A percentile compares a stretch with the other conserved stretches of the same genome.
Evolutionary conservation across 192 early-diverging fungal species (phyloP).

Genomic region (Coemansia sp.): DNA sequence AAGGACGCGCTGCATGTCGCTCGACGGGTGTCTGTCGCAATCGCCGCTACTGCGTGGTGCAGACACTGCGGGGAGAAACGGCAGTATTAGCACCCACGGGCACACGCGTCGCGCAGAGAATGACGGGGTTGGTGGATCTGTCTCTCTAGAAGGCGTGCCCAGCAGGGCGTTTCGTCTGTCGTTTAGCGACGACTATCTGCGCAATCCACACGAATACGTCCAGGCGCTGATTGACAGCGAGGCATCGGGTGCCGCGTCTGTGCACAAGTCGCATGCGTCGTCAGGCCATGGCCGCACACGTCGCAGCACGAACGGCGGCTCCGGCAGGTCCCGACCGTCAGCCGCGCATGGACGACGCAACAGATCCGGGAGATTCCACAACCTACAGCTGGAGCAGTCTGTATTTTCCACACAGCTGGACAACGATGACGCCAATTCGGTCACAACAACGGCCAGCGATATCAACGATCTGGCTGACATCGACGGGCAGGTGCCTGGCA

Average conservation of each 20-base stretch:
- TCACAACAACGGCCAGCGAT: conserved; percentile 39
- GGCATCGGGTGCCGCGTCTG: conserved; percentile 9
- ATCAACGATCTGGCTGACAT: conserved; percentile 36
- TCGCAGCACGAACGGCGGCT: conserved; percentile 13
- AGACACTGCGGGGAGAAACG: neutral
- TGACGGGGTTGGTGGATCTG: neutral
- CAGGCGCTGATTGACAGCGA: conserved; percentile 47
- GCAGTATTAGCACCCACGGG: neutral
- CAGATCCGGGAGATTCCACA: conserved; percentile 34
- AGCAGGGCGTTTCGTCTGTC: conserved; percentile 53
- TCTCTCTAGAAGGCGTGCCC: neutral
- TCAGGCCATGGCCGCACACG: conserved; percentile 18
- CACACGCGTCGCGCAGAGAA: neutral
- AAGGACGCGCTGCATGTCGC: conserved; percentile 39
- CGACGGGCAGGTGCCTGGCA: conserved; percentile 28
- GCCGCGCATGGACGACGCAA: conserved; percentile 13
- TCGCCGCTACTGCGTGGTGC: conserved; percentile 8
- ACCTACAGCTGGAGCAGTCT: conserved; percentile 51
- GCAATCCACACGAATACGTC: conserved; percentile 50
- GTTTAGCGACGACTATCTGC: conserved; percentile 47
- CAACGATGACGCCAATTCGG: conserved; percentile 44
- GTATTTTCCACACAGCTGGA: conserved; percentile 27
- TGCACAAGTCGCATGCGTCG: conserved; percentile 7
- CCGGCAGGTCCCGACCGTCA: neutral
- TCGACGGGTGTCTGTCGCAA: conserved; percentile 17